These are phyloP conservation scores for Aotearoamyces nothofagi DNA, from an alignment of 2,329 filamentous ascomycete genomes.

Conservation along the genomic window DNA sequence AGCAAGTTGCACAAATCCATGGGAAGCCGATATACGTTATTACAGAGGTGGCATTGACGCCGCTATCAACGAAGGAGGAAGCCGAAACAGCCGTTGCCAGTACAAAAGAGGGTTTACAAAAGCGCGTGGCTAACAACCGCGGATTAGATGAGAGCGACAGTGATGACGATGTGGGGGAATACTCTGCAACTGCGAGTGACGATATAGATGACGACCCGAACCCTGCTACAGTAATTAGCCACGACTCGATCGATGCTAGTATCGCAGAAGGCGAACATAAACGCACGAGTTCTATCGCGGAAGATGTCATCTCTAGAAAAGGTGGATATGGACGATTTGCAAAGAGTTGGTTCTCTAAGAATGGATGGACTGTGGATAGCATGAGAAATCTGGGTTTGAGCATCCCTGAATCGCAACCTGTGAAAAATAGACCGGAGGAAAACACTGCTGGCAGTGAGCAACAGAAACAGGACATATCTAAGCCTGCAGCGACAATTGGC, in stretches of 20 bases:
- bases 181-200: slow-evolving; percentile 18
- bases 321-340: slow-evolving; percentile 84
- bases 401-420: slow-evolving; percentile 17
- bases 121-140: slow-evolving; percentile 19
- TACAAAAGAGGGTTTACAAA: slow-evolving; percentile 32
- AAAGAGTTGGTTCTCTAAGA: slow-evolving; percentile 78
- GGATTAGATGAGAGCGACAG: slow-evolving; percentile 24
- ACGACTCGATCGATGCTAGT: background rate
- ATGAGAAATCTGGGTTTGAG: slow-evolving; percentile 56
- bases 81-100: slow-evolving; percentile 56
- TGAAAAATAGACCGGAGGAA: slow-evolving; percentile 18
- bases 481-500: background rate
- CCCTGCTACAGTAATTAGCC: background rate
- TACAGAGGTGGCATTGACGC: slow-evolving; percentile 82
- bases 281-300: slow-evolving; percentile 50
- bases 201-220: slow-evolving; percentile 25
- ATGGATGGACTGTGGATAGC: slow-evolving; percentile 63
- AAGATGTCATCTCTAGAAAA: slow-evolving; percentile 73
- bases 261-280: slow-evolving; percentile 7
- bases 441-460: slow-evolving; percentile 7
- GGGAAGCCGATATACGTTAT: slow-evolving; percentile 75
- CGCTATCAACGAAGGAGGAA: slow-evolving; percentile 60
- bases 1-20: slow-evolving; percentile 78
- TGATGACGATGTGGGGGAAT: slow-evolving; percentile 30
- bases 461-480: background rate